Base-by-base conservation (phyloP, 2,329 filamentous ascomycete species). In the Phaeophleospora eucalypticola region DNA sequence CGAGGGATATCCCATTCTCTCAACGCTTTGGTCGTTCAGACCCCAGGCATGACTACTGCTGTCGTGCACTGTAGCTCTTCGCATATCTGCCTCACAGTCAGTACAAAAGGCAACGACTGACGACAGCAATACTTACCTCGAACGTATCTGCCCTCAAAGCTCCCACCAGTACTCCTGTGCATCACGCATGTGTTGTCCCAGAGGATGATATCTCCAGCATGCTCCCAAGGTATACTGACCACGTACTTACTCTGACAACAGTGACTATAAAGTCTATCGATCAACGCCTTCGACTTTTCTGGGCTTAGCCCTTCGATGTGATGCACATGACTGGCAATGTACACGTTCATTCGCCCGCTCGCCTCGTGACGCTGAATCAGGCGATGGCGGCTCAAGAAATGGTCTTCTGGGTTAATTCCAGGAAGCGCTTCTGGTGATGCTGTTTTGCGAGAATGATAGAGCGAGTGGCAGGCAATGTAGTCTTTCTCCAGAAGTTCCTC, bases 121-220 rank as follows among this genome's bases (percentile, higher is more conserved):
- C 18, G 14, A 3, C 19, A n/a, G 6, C 10, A n/a, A 19, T 21
- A 37, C 49, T 43, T 32, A 52, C 49, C 49, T 21, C 56, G 45
- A 18, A 45, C 44, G 42, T 48, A 52, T 56, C 69, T 73, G 0
- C 74, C 72, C 50, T 71, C 70, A 49, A 76, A 80, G 0, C 60
- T 59, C 0, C 78, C 78, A 1, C 67, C 65, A 1, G 68, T 71
- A 0, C 76, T 75, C 4, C 77, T 63, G 61, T 83, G 79, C 68
- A 82, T 70, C 14, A 77, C 74, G 40, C 69, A 72, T 0, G 75
- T 75, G 58, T 82, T 82, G 54, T 83, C 79, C 79, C 80, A 82
- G 15, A 79, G 68, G 14, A 82, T 60, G 46, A 82, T 38, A 57
- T 82, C 79, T 0, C 75, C 71, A 0, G 64, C 56, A 6, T 71